phyloP scores from a whole-genome alignment of 768 basidiomycete genomes.

The Lyophyllum decastes region DNA sequence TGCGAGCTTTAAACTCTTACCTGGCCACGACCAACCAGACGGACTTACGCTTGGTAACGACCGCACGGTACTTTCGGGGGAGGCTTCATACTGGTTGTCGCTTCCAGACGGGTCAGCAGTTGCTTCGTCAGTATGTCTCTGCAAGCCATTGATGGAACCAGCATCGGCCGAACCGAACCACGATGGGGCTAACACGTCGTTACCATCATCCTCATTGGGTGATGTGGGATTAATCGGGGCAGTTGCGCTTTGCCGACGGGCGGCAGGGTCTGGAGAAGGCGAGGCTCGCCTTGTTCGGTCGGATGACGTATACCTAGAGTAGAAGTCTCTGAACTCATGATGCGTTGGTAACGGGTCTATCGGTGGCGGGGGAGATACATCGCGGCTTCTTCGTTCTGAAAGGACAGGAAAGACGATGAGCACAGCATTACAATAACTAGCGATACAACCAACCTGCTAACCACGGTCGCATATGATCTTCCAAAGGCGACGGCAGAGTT shows the following conservation, averaged over 20 bases:
- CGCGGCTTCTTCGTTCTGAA: not conserved
- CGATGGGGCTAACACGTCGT: too few species aligned
- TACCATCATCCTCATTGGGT: not conserved
- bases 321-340: not conserved
- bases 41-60: not conserved
- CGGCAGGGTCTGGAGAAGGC: not conserved
- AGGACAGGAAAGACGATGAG: not conserved
- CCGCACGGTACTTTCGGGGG: not conserved
- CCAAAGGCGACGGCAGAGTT: slow-evolving; percentile 6
- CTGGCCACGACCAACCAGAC: not conserved
- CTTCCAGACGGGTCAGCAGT: not conserved
- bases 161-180: too few species aligned
- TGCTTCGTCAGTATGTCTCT: too few species aligned
- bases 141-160: too few species aligned
- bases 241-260: not conserved
- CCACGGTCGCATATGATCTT: slow-evolving; percentile 2
- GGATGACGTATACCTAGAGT: not conserved
- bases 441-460: not conserved
- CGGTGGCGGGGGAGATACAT: not conserved
- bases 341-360: not conserved
- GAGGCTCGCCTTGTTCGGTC: not conserved
- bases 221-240: not conserved
- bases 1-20: not conserved
- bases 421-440: not conserved
- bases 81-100: not conserved